phyloP scores from a whole-genome alignment of 129 eudicot species.

The Arctium lappa region DNA sequence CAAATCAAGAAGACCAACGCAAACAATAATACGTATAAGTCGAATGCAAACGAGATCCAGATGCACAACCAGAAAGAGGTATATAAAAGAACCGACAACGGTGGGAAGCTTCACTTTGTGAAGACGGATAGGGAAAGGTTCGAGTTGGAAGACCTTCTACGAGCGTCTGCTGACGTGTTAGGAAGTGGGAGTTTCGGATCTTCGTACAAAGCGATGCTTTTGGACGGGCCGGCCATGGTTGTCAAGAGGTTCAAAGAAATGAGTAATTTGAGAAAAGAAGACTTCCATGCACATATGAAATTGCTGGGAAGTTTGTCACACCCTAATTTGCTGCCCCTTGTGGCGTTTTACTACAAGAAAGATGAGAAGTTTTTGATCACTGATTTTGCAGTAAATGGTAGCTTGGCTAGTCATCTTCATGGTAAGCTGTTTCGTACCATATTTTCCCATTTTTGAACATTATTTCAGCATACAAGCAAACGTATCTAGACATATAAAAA shows the following conservation, averaged over 20 bases:
- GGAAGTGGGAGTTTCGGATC: conserved; percentile 90
- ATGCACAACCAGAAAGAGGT: conserved; percentile 7
- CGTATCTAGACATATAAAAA: too few relatives aligned
- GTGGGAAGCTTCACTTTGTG: conserved; percentile 57
- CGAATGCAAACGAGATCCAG: conserved; percentile 12
- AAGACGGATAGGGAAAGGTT: conserved; percentile 49
- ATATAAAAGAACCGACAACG: conserved; percentile 30
- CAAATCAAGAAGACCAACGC: conserved; percentile 1
- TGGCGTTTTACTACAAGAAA: conserved; percentile 66
- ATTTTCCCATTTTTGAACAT: not conserved
- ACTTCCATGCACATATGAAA: conserved; percentile 69
- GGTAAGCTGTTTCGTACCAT: conserved; percentile 38
- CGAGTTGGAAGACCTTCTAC: conserved; percentile 64
- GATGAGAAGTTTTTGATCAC: conserved; percentile 76
- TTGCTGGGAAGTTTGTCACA: conserved; percentile 62
- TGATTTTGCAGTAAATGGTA: conserved; percentile 61
- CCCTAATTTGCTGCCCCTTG: conserved; percentile 67
- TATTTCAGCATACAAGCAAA: not conserved
- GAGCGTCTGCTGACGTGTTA: conserved; percentile 70
- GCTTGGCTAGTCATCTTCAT: conserved; percentile 86
- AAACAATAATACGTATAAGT: conserved; percentile 2
- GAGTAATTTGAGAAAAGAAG: conserved; percentile 65
- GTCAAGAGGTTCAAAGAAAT: conserved; percentile 71
- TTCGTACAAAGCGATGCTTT: conserved; percentile 61
- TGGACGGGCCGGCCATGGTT: conserved; percentile 37